Base-by-base conservation (phyloP, 371 early-diverging fungal species). In the Smittium mucronatum region DNA sequence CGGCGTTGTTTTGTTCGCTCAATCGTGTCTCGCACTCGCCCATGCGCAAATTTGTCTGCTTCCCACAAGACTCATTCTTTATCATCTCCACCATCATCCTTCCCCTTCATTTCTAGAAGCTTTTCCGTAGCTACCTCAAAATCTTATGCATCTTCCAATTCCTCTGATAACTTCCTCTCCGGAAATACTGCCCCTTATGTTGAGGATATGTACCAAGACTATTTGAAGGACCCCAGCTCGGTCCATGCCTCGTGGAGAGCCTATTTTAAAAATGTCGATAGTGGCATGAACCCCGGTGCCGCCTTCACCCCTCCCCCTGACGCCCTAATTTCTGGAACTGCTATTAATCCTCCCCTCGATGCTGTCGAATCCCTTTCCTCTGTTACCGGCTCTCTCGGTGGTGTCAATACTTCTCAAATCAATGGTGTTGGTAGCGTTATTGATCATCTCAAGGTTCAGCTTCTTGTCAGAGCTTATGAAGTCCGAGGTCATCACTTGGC, bases 371-470 rank as follows among this genome's bases (percentile, higher is more conserved):
- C 16, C 21, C 33, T 68, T 21, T 15, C 57, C 35, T 5, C 2
- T 25, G 5, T 5, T 25, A 29, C 11, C 15, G 36, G 60, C 15
- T 26, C 68, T 33, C 25, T 32, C 8, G 8, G 25, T 5, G 5
- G n/a, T 59, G 5, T 2, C 28, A 16, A 11, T n/a, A 5, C 11
- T 28, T 5, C 5, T 26, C 8, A 80, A 5, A 64, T 16, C 16
- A 29, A 61, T 34, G 58, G 63, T 28, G 35, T 80, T n/a, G 71
- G 72, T 34, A 90, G 90, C 67, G 88, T 95, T 61, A 84, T 91
- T 80, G 97, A 96, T 81, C 96, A 96, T 78, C 87, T 97, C 87
- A 97, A 97, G 83, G 88, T 97, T 63, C 97, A 97, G 83, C 87
- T 96, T n/a, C 77, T 97, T 70, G 94, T 93, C 33, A 88, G 98